Evolutionary conservation across 106 monocot species (phyloP), one percentile per base, ranked within the genome.

Genomic region (Dioscorea alata): DNA sequence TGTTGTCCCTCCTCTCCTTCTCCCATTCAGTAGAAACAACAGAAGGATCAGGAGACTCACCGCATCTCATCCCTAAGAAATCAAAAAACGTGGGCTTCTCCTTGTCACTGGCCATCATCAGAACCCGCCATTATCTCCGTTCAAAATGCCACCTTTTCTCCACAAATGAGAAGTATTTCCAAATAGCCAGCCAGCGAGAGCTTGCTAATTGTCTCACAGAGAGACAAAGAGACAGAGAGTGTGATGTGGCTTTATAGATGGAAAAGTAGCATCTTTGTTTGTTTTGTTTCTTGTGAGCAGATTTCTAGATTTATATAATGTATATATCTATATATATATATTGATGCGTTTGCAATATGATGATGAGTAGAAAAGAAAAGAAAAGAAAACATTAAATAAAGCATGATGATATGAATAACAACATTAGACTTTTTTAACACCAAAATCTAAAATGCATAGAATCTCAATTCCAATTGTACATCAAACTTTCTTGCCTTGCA

Each of bases 61-160:
- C 23, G 50, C 61, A 64, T 57, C 50, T 65, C 77, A 59, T 71
- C 56, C 77, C 71, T 15, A 77, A 69, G 57, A 77, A 77, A 48
- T 77, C 77, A 59, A 71, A 71, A 59, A 77, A 77, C 35, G 23
- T 65, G 48, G 71, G 77, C 31, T 65, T 50, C 7, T 77, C 59
- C 59, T 77, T 71, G 23, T 71, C 76, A 6, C 64, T 57, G 21
- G 64, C 70, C 70, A 71, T 77, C 70, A 77, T 71, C 77, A 48
- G 63, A 50, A 76, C 28, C 61, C 62, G 64, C 76, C 76, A 76
- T 76, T 63, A 69, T 65, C 56, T 49, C 48, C 28, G 28, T 42
- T 20, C 65, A 17, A 13, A 15, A 8, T 8, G 20, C 51, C 67
- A 15, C 24, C 24, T 28, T 25, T 31, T 59, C 61, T 12, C 71